Evolutionary conservation across 1,284 basidiomycete genomes (phyloP).

Genomic region (Apiotrichum siamense): DNA sequence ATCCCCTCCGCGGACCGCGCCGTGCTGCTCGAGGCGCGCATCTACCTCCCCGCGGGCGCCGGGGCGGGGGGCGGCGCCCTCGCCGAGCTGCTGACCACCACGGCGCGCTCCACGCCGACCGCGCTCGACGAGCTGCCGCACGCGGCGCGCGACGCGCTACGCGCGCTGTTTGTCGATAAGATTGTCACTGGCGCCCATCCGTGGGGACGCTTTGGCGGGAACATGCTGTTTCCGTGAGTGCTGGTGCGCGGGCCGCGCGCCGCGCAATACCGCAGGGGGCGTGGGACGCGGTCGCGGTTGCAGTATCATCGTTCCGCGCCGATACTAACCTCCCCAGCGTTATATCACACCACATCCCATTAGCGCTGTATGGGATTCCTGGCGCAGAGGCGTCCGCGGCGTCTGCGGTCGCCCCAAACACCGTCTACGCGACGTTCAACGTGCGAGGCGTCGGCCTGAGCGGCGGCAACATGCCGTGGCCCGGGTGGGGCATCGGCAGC

Average conservation of each 20-base stretch:
- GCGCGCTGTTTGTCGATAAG: constrained; percentile 10
- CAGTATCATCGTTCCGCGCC: too few relatives aligned
- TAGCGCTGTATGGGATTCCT: constrained; percentile 9
- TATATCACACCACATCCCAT: constrained; percentile 23
- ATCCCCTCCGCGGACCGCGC: constrained; percentile 24
- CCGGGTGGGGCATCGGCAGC: constrained; percentile 21
- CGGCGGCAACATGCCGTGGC: constrained; percentile 23
- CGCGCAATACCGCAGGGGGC: too few relatives aligned
- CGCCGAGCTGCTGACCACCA: neutral
- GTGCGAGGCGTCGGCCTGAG: constrained; percentile 34
- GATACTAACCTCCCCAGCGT: constrained; percentile 15
- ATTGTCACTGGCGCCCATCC: constrained; percentile 39
- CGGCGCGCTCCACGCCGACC: neutral
- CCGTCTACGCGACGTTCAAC: constrained; percentile 36
- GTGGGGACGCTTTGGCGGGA: constrained; percentile 38
- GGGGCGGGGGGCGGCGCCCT: neutral
- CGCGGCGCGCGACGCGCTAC: neutral
- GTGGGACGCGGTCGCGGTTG: too few relatives aligned
- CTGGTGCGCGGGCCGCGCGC: too few relatives aligned
- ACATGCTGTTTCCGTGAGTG: constrained; percentile 40
- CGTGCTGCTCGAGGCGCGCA: constrained; percentile 29
- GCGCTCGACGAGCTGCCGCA: neutral
- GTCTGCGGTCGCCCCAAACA: constrained; percentile 2
- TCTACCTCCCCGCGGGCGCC: constrained; percentile 26
- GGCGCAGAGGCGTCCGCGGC: neutral